phyloP scores from a whole-genome alignment of 1,284 basidiomycete species.

The Rhizoctonia solani region DNA sequence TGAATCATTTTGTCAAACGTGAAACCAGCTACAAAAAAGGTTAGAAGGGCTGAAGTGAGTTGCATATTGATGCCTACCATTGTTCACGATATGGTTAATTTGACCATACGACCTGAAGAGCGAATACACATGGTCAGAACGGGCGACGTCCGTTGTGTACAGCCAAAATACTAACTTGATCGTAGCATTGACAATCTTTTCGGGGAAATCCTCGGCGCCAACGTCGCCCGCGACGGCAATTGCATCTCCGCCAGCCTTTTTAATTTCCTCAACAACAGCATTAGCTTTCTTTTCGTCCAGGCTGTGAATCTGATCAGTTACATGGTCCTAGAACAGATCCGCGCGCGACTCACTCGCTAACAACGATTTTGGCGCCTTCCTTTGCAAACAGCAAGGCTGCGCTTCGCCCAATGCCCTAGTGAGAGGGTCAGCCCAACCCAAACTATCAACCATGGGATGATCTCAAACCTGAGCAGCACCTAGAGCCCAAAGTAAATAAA shows the following conservation, averaged over 20 bases:
- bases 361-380: constrained; percentile 85
- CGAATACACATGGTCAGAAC: not conserved
- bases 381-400: constrained; percentile 77
- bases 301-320: constrained; percentile 46
- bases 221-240: constrained; percentile 76
- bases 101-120: constrained; percentile 69
- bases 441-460: constrained; percentile 21
- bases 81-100: constrained; percentile 86
- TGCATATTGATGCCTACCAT: constrained; percentile 53
- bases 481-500: constrained; percentile 41
- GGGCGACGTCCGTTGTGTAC: constrained; percentile 24
- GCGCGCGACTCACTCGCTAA: constrained; percentile 68
- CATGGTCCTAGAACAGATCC: not conserved
- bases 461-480: constrained; percentile 71
- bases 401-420: constrained; percentile 73
- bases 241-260: constrained; percentile 69
- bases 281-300: constrained; percentile 69
- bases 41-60: constrained; percentile 6
- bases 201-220: constrained; percentile 78
- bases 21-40: constrained; percentile 64
- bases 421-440: not conserved
- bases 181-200: constrained; percentile 75
- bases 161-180: constrained; percentile 63
- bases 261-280: constrained; percentile 74
- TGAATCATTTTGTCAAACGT: constrained; percentile 63